A percentile compares a stretch with the other conserved stretches of the same genome.
phyloP scores from a whole-genome alignment of 2,329 filamentous ascomycete genomes.

The Dactylonectria estremocensis region DNA sequence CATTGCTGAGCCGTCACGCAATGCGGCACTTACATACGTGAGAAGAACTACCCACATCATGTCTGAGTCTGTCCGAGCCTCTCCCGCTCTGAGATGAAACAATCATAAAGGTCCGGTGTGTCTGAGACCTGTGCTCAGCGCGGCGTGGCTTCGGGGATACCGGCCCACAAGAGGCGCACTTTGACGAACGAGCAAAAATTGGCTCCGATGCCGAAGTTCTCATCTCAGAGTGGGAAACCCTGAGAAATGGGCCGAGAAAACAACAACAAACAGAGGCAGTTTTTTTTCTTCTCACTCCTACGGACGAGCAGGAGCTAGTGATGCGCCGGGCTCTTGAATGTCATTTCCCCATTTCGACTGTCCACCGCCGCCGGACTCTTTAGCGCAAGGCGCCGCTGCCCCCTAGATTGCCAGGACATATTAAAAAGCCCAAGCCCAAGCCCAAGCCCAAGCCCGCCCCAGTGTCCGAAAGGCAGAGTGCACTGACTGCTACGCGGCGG shows the following conservation, averaged over 20 bases:
- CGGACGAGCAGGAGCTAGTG: neutral
- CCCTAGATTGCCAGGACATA: neutral
- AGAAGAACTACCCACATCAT: too few relatives aligned
- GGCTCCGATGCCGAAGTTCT: neutral
- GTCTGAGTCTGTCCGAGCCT: neutral
- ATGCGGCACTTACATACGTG: too few relatives aligned
- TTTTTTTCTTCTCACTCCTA: neutral
- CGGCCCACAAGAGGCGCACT: constrained; percentile 1
- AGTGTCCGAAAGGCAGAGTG: too few relatives aligned
- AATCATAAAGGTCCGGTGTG: constrained; percentile 13
- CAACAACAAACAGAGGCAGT: too few relatives aligned
- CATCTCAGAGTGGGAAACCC: neutral
- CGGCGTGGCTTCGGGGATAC: neutral
- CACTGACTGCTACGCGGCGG: constrained; percentile 6
- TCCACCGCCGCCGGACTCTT: constrained; percentile 3
- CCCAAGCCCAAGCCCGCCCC: neutral
- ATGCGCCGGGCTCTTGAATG: neutral
- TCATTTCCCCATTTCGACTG: neutral
- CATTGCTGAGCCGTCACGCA: too few relatives aligned
- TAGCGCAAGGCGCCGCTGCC: constrained; percentile 1
- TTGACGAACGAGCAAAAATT: neutral
- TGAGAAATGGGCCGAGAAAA: too few relatives aligned
- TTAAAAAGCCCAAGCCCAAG: neutral
- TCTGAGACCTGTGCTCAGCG: constrained; percentile 1
- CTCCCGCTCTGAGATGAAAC: constrained; percentile 9